Percentiles rank a stretch among this genome's conserved stretches.
Conservation (phyloP, 2,329 filamentous ascomycete species). For the Alternaria gaisen region DNA sequence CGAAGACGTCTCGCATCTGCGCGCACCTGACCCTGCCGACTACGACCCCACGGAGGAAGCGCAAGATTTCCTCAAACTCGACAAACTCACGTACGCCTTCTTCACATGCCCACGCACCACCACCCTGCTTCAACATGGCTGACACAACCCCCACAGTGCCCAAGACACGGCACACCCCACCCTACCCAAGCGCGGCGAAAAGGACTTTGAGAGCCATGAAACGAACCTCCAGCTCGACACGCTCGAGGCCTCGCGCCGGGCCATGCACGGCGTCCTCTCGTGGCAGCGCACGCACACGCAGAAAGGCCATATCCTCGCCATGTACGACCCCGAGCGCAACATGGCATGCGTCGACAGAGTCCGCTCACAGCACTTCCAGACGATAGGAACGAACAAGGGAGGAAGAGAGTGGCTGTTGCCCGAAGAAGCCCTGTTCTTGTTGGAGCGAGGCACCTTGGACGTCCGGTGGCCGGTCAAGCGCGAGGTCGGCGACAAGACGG, state of each 20-base stretch:
- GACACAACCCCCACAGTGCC: conserved; percentile 23
- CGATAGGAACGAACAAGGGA: conserved; percentile 69
- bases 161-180: conserved; percentile 54
- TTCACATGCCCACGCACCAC: not conserved
- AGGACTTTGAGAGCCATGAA: conserved; percentile 95
- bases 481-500: conserved; percentile 40
- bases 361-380: conserved; percentile 76
- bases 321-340: conserved; percentile 73
- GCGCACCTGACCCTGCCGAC: conserved; percentile 34
- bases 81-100: conserved; percentile 61
- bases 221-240: conserved; percentile 81
- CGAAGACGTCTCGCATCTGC: conserved; percentile 43
- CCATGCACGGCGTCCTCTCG: conserved; percentile 87
- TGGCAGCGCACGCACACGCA: conserved; percentile 78
- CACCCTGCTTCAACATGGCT: conserved; percentile 6
- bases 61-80: conserved; percentile 84
- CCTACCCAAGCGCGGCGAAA: conserved; percentile 89
- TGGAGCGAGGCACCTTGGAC: conserved; percentile 88
- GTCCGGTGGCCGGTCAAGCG: conserved; percentile 76
- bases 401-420: conserved; percentile 81
- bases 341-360: conserved; percentile 72
- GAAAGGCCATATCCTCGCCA: conserved; percentile 72
- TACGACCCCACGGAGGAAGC: conserved; percentile 76
- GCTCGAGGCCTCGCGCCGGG: conserved; percentile 81
- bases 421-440: conserved; percentile 87